These are phyloP conservation scores for Eragrostis tef DNA, from an alignment of 202 grass and related monocot species.

Conservation along the genomic window DNA sequence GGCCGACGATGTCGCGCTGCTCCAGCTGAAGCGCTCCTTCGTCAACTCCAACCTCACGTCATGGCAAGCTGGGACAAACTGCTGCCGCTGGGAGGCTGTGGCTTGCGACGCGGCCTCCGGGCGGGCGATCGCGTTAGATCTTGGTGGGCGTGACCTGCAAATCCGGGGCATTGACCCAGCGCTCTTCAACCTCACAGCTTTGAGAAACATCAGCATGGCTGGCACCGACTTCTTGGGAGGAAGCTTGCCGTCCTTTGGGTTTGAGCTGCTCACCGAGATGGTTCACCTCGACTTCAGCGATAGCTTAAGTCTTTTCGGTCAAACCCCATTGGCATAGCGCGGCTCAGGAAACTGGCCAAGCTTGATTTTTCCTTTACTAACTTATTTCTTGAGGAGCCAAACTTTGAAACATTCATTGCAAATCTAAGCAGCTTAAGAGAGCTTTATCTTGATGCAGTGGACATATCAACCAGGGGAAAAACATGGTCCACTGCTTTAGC, in stretches of 20 bases:
- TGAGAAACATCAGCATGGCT: background rate
- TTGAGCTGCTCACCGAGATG: slow-evolving; percentile 52
- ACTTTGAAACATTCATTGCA: slow-evolving; percentile 35
- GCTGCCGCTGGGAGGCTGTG: slow-evolving; percentile 60
- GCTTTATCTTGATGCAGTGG: slow-evolving; percentile 50
- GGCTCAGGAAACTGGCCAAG: slow-evolving; percentile 49
- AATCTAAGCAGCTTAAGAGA: slow-evolving; percentile 49
- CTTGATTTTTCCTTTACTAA: slow-evolving; percentile 47
- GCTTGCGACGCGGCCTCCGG: slow-evolving; percentile 40
- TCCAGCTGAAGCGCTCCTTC: slow-evolving; percentile 59
- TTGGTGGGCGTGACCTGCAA: slow-evolving; percentile 13
- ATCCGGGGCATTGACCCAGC: slow-evolving; percentile 16
- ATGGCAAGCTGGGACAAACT: slow-evolving; percentile 50
- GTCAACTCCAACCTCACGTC: slow-evolving; percentile 34
- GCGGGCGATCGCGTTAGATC: slow-evolving; percentile 46
- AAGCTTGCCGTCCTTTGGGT: slow-evolving; percentile 35
- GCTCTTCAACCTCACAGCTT: slow-evolving; percentile 61
- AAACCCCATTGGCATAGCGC: slow-evolving; percentile 47
- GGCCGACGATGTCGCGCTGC: slow-evolving; percentile 37
- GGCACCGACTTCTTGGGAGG: slow-evolving; percentile 36
- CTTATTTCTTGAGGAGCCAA: slow-evolving; percentile 34
- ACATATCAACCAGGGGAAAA: slow-evolving; percentile 38
- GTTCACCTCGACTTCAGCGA: slow-evolving; percentile 50
- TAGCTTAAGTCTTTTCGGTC: slow-evolving; percentile 35
- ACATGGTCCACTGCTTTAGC: slow-evolving; percentile 53